These are phyloP conservation scores for Cinchona pubescens DNA, from an alignment of 257 asterid genomes.

Conservation along the genomic window DNA sequence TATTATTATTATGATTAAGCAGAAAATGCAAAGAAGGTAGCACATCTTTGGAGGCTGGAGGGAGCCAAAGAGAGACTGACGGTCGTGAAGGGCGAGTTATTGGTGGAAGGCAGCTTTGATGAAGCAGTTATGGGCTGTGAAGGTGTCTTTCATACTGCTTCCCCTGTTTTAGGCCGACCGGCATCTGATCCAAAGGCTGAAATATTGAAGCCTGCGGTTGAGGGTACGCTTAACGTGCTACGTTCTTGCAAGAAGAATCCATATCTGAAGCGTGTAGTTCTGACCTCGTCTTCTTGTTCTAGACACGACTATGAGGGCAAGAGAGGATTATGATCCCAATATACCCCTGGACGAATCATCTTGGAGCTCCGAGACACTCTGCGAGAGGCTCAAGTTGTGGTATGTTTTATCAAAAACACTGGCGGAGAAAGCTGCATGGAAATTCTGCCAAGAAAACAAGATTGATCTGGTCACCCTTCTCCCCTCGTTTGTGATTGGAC, in stretches of 20 bases:
- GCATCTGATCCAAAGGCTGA: constrained; percentile 41
- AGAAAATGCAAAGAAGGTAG: constrained; percentile 64
- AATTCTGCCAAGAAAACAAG: constrained; percentile 57
- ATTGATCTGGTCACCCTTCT: constrained; percentile 63
- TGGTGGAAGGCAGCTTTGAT: constrained; percentile 80
- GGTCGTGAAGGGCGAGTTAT: constrained; percentile 58
- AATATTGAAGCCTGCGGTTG: constrained; percentile 80
- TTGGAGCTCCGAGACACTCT: constrained; percentile 72
- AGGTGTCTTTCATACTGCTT: constrained; percentile 94
- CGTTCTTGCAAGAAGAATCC: constrained; percentile 76
- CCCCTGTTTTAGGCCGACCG: constrained; percentile 66
- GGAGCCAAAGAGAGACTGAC: constrained; percentile 75
- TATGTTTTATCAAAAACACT: constrained; percentile 72
- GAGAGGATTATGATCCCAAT: constrained; percentile 52
- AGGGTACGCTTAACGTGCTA: constrained; percentile 82
- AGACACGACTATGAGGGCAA: constrained; percentile 65
- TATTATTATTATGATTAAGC: constrained; percentile 11
- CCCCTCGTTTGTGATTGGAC: constrained; percentile 82
- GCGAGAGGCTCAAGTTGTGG: constrained; percentile 73
- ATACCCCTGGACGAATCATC: constrained; percentile 68
- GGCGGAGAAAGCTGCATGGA: constrained; percentile 95
- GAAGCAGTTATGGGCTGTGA: constrained; percentile 64
- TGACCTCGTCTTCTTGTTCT: constrained; percentile 93
- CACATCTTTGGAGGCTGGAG: constrained; percentile 67
- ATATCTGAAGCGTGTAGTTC: constrained; percentile 63